These are phyloP conservation scores for Ormosia emarginata DNA, from an alignment of 306 rosid genomes.

Conservation along the genomic window DNA sequence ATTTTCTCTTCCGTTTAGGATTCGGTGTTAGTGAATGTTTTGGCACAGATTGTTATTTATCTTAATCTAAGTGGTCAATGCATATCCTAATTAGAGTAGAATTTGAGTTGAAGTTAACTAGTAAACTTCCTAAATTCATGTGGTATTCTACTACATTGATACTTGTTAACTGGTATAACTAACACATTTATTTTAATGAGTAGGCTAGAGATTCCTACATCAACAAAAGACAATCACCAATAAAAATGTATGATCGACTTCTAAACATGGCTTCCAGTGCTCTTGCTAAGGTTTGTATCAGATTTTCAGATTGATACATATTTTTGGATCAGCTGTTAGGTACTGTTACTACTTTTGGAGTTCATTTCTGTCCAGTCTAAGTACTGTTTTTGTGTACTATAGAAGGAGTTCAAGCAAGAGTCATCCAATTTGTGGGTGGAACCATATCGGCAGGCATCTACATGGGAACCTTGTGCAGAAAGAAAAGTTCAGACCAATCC, in stretches of 20 bases:
- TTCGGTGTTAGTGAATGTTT: not conserved
- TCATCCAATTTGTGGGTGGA: constrained; percentile 66
- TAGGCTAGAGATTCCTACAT: constrained; percentile 35
- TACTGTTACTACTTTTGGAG: not conserved
- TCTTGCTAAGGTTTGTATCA: constrained; percentile 64
- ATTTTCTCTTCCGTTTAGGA: not conserved
- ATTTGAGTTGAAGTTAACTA: not conserved
- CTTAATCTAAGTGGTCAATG: not conserved
- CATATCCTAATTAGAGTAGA: not conserved
- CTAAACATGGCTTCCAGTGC: constrained; percentile 66
- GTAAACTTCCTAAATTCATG: not conserved
- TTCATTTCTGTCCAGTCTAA: not conserved
- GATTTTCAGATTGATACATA: not conserved
- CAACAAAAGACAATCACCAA: constrained; percentile 36
- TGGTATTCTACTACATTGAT: not conserved
- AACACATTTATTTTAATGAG: constrained; percentile 19
- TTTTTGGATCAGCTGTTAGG: not conserved
- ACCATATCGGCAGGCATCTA: constrained; percentile 51
- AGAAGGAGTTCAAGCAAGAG: constrained; percentile 72
- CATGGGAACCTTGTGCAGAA: constrained; percentile 63
- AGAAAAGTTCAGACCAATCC: constrained; percentile 34
- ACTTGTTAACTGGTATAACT: not conserved
- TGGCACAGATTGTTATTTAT: not conserved
- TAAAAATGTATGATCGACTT: constrained; percentile 76
- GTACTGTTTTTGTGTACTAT: constrained; percentile 19